These are phyloP conservation scores for Taphrina confusa DNA, from an alignment of 1,139 yeast genomes.

Conservation along the genomic window DNA sequence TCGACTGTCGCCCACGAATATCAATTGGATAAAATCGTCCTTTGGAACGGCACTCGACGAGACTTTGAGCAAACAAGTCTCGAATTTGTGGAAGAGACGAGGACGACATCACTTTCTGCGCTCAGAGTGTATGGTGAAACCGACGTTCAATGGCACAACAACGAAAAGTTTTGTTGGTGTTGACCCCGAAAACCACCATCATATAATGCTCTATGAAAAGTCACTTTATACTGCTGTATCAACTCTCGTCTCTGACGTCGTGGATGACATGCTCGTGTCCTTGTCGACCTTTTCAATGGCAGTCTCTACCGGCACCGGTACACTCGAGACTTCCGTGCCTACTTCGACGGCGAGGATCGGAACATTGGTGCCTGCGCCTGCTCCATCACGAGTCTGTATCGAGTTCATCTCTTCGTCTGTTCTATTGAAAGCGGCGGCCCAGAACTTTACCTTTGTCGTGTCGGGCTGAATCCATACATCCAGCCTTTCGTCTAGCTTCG, in stretches of 20 bases:
- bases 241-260: too few relatives aligned
- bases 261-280: too few relatives aligned
- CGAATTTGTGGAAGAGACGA: not conserved
- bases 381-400: slow-evolving; percentile 3
- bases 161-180: slow-evolving; percentile 21
- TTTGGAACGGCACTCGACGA: not conserved
- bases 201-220: too few relatives aligned
- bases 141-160: slow-evolving; percentile 5
- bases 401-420: slow-evolving; percentile 75
- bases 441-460: slow-evolving; percentile 70
- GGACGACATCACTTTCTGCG: slow-evolving; percentile 8
- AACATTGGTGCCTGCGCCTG: slow-evolving; percentile 17
- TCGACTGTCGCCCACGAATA: not conserved
- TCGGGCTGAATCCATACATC: slow-evolving; percentile 67
- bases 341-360: slow-evolving; percentile 15
- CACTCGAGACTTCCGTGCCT: not conserved
- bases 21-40: not conserved
- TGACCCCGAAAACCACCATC: too few relatives aligned
- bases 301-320: too few relatives aligned
- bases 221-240: not conserved
- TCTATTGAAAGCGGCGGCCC: slow-evolving; percentile 82
- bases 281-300: too few relatives aligned
- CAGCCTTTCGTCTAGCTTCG: slow-evolving; percentile 43
- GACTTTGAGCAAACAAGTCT: not conserved
- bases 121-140: not conserved